Base-by-base conservation (phyloP, 2,329 filamentous ascomycete genomes). In the Xylariaceae sp. region DNA sequence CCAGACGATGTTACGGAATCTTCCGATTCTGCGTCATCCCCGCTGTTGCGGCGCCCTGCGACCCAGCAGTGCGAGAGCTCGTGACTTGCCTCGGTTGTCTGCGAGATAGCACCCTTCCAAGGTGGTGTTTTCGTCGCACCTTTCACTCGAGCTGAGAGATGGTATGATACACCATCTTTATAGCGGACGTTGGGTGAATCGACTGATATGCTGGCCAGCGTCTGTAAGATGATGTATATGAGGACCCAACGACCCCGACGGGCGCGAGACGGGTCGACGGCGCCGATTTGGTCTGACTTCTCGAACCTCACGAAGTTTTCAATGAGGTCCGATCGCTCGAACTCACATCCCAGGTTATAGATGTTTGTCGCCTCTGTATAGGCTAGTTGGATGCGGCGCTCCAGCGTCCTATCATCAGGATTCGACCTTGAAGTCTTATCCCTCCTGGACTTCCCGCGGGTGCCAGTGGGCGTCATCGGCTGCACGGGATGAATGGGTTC, bases 301-400 rank as follows among this genome's bases (percentile, higher is more conserved):
- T 85, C 81, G 59, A 83, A 83, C 50, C 73, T 72, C 53, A 77
- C 72, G 60, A 80, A 84, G 2, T 73, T 74, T 40, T 82, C 80
- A 3, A 84, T 76, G 0, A 84, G 71, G 35, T 76, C 73, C 30
- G 80, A 83, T 45, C 75, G 73, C 27, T 72, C 72, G 54, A 79
- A 80, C 11, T 79, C 76, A 30, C 76, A 77, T 0, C 79, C 78
- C 1, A 84, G 69, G 2, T 75, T 71, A 59, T 80, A 79, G 47
- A 83, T 78, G 63, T 85, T 85, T 26, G 80, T 83, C 1, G 80
- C 78, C 61, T 83, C 79, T 0, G 77, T 80, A 61, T 85, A 83
- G 0, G 80, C 80, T 2, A 85, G 69, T 37, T 80, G 78, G 26
- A 80, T 73, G 2, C 77, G 74, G 2, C 76, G 73, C 60, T 81